Conservation (phyloP, 169 alveolate genomes). For the Amoebophrya sp. region DNA sequence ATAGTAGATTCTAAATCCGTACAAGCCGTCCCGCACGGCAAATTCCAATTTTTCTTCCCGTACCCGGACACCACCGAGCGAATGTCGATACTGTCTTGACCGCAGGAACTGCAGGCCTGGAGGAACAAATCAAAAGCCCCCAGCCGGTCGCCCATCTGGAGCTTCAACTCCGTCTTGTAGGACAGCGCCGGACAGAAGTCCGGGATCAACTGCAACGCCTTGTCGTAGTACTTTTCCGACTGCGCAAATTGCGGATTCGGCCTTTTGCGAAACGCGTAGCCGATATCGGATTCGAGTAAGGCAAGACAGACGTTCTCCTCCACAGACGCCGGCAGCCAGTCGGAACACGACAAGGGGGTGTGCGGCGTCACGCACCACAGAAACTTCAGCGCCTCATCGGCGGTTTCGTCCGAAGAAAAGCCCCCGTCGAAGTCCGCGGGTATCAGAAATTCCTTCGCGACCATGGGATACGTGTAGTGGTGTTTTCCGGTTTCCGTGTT, state of each 20-base stretch:
- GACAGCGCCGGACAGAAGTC: background rate
- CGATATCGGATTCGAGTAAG: background rate
- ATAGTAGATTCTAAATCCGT: too few relatives aligned
- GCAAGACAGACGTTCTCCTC: background rate
- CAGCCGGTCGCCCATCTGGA: background rate
- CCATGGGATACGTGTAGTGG: background rate
- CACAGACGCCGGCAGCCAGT: background rate
- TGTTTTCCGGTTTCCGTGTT: background rate
- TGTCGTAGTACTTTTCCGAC: background rate
- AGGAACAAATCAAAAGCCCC: background rate
- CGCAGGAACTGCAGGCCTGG: background rate
- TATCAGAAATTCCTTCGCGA: background rate
- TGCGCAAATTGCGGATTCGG: background rate
- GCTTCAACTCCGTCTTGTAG: background rate
- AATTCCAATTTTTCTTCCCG: background rate
- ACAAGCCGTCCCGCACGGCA: background rate
- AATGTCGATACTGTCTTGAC: background rate
- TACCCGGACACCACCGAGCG: background rate
- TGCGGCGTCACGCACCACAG: constrained; percentile 2
- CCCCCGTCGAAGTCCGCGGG: background rate
- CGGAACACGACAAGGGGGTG: background rate
- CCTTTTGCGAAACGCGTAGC: background rate
- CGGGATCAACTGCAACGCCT: background rate
- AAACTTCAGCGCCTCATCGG: background rate
- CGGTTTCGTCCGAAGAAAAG: background rate